Conservation (phyloP, 352 stramenopile genomes). For the Phytophthora pistaciae region DNA sequence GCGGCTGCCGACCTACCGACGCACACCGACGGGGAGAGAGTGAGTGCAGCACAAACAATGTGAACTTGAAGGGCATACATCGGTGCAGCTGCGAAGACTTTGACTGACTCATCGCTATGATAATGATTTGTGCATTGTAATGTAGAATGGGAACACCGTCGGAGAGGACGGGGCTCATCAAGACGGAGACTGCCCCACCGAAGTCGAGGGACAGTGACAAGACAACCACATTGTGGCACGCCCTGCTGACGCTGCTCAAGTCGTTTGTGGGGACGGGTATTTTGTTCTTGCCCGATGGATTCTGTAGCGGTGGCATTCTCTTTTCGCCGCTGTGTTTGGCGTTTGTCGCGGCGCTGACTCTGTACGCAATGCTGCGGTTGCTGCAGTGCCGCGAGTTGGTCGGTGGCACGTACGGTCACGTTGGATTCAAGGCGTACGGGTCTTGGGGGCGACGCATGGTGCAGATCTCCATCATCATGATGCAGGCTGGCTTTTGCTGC, state of each 20-base stretch:
- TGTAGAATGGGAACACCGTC: slow-evolving; percentile 39
- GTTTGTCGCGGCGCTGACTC: slow-evolving; percentile 67
- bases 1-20: slow-evolving; percentile 38
- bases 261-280: slow-evolving; percentile 85
- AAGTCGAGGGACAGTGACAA: slow-evolving; percentile 63
- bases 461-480: slow-evolving; percentile 85
- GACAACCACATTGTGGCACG: slow-evolving; percentile 83
- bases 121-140: slow-evolving; percentile 28
- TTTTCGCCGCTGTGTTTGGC: slow-evolving; percentile 79
- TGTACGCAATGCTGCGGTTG: slow-evolving; percentile 83
- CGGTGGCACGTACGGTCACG: slow-evolving; percentile 81
- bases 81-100: not conserved
- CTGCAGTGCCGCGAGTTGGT: slow-evolving; percentile 75
- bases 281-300: slow-evolving; percentile 81
- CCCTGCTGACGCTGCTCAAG: slow-evolving; percentile 82
- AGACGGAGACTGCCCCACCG: slow-evolving; percentile 6
- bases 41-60: slow-evolving; percentile 17
- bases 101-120: slow-evolving; percentile 13
- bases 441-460: slow-evolving; percentile 78
- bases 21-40: slow-evolving; percentile 28
- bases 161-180: slow-evolving; percentile 45
- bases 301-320: slow-evolving; percentile 74
- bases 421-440: slow-evolving; percentile 75
- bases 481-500: slow-evolving; percentile 88
- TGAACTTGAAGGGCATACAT: not conserved